Base-by-base conservation (phyloP, 2,329 filamentous ascomycete genomes). In the Didymella lethalis region DNA sequence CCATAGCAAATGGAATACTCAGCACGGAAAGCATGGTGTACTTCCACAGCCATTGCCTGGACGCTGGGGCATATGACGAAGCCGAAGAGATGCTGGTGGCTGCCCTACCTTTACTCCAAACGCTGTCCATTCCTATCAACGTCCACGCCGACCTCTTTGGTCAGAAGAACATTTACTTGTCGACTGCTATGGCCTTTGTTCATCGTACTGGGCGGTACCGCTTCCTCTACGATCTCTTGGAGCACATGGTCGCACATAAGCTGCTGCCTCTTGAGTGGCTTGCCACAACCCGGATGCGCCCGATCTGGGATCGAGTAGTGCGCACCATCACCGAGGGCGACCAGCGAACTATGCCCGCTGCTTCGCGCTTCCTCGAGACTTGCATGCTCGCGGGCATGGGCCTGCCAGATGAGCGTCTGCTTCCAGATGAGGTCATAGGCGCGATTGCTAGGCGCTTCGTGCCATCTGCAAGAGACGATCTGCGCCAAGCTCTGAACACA, bases 211-310 rank as follows among this genome's bases (percentile, higher is more conserved):
- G 71, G n/a, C 69, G 73, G 11, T 55, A 71, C 57, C 64, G 69
- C 18, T 70, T 78, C 20, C 63, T 77, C 4, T 78, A 74, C 55
- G 71, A 75, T n/a, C 45, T 72, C 3, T 56, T 78, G 2, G 69
- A 72, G 43, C 66, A 69, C 34, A 68, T 78, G 68, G 59, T 79
- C 16, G 69, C 68, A 11, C 62, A 73, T 44, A 71, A 75, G 34
- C 65, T 74, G 12, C 51, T 78, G 10, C 75, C 75, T 3, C 49
- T 78, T 10, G 76, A 77, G 51, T 79, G 77, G 77, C 60, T 78
- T 16, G 76, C 76, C 2, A 77, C 76, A 2, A 64, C 69, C 32
- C 64, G 61, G 16, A 75, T 78, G 71, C 73, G 68, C 14, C 67
- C 69, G 4, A 43, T 78, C 4, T 79, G 74, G 73, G 74, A 70